Percentiles rank a stretch among this genome's conserved stretches.
Conservation (phyloP, 495 filamentous ascomycete genomes). For the Aspergillus cavernicola region DNA sequence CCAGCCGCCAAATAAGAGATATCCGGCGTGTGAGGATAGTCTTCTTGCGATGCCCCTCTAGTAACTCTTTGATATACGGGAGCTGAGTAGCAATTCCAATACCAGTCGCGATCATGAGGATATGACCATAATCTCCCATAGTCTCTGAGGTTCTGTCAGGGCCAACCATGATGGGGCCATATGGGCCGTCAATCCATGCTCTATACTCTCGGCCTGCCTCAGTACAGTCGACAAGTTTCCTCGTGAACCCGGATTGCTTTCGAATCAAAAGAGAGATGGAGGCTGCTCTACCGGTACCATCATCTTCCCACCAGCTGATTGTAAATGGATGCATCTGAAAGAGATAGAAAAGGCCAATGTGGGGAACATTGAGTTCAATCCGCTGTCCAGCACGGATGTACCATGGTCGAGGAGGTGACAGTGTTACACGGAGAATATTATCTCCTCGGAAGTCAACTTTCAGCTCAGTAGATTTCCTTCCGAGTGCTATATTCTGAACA, state of each 20-base stretch:
- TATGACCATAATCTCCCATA: slow-evolving; percentile 29
- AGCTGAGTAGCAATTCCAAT: slow-evolving; percentile 36
- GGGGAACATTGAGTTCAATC: slow-evolving; percentile 24
- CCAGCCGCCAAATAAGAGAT: slow-evolving; percentile 29
- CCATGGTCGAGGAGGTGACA: slow-evolving; percentile 27
- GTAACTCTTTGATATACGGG: slow-evolving; percentile 32
- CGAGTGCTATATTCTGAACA: slow-evolving; percentile 13
- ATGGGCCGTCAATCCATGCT: slow-evolving; percentile 34
- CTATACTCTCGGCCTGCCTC: slow-evolving; percentile 12
- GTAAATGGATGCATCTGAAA: slow-evolving; percentile 30
- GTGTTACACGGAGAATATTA: slow-evolving; percentile 9
- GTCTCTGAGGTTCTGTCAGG: background rate
- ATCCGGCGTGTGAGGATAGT: slow-evolving; percentile 26
- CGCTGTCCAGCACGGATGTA: slow-evolving; percentile 23
- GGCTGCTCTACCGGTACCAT: slow-evolving; percentile 13
- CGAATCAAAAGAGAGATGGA: slow-evolving; percentile 27
- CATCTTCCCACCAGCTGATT: slow-evolving; percentile 30
- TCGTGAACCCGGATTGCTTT: slow-evolving; percentile 27
- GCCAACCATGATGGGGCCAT: slow-evolving; percentile 23
- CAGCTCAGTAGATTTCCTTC: slow-evolving; percentile 5
- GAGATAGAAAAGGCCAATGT: slow-evolving; percentile 20
- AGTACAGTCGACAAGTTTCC: slow-evolving; percentile 12
- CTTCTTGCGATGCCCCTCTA: slow-evolving; percentile 27
- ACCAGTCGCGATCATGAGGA: slow-evolving; percentile 32
- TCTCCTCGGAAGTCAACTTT: background rate